Conservation (phyloP, 306 rosid genomes). For the Styphnolobium japonicum region DNA sequence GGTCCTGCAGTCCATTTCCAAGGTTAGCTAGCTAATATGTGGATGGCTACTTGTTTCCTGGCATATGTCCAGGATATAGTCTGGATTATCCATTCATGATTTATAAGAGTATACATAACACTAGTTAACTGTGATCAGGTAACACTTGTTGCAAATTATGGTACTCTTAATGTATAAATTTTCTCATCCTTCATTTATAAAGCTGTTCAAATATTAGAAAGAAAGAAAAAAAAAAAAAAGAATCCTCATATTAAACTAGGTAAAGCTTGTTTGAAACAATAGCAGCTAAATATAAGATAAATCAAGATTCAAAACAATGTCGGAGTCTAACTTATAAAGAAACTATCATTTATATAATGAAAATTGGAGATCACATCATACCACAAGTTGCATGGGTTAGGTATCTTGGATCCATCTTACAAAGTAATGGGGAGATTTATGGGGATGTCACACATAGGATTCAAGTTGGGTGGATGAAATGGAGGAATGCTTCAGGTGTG, state of each 20-base stretch:
- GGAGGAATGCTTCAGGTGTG: neutral
- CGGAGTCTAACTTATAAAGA: neutral
- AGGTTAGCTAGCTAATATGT: conserved; percentile 56
- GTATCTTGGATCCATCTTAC: too few species aligned
- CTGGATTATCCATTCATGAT: neutral
- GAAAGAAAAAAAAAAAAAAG: too few species aligned
- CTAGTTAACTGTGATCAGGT: neutral
- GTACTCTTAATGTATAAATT: neutral
- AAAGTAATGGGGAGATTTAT: too few species aligned
- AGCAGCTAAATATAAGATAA: neutral
- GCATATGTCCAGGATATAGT: neutral
- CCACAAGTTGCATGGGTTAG: neutral
- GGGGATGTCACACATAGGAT: too few species aligned
- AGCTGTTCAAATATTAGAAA: neutral
- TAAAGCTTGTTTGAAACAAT: neutral
- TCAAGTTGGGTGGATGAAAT: neutral
- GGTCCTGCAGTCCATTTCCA: conserved; percentile 72
- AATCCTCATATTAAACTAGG: neutral
- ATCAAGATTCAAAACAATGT: neutral
- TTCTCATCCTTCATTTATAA: neutral
- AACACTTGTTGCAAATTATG: neutral
- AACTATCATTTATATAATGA: neutral
- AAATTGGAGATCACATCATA: neutral
- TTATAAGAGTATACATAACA: neutral
- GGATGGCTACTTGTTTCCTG: neutral